Base-by-base conservation (phyloP, 495 filamentous ascomycete species). In the Parathielavia hyrcaniae region DNA sequence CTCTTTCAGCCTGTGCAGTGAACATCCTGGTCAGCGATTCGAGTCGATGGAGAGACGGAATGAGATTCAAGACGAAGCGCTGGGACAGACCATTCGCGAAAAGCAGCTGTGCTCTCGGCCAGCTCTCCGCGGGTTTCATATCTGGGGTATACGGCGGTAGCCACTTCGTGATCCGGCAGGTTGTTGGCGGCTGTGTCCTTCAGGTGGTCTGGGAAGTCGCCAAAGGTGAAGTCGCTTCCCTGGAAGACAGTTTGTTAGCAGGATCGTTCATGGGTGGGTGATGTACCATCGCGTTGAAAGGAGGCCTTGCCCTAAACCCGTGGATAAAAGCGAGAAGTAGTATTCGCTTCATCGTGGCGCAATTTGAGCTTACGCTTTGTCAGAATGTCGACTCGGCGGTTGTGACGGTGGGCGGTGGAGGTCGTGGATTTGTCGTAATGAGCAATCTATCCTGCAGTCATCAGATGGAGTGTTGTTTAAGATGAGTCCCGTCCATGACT, bases 41-140 rank as follows among this genome's bases (percentile, higher is more conserved):
- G 19, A 8, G 16, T 32, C 14, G 10, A 7, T 9, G 26, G 22
- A 14, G 26, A 50, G 13, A 38, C 6, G 17, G 3, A n/a, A 38
- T 9, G 2, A 10, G 34, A n/a, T n/a, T n/a, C n/a, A n/a, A n/a
- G n/a, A n/a, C n/a, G n/a, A n/a, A 20, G 16, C 20, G n/a, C 20
- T 47, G 49, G 1, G 10, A 51, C 66, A 49, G 71, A 90, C 91
- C 93, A 98, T 73, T 89, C 89, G 61, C 89, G 79, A 63, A 98
- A 91, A 5, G 79, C 76, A 19, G 72, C 76, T 19, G 95, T 89
- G 63, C 84, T 88, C 68, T 88, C 81, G 36, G 79, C 79, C 52
- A 98, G 70, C 66, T 95, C 91, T 0, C 93, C 93, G 61, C 85
- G 81, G 6, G 93, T 98, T 70, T 97, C 90, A 68, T 89, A 98